Evolutionary conservation across 1,139 yeast genomes (phyloP).

Genomic region (Yamadazyma pseudoaaseri): DNA sequence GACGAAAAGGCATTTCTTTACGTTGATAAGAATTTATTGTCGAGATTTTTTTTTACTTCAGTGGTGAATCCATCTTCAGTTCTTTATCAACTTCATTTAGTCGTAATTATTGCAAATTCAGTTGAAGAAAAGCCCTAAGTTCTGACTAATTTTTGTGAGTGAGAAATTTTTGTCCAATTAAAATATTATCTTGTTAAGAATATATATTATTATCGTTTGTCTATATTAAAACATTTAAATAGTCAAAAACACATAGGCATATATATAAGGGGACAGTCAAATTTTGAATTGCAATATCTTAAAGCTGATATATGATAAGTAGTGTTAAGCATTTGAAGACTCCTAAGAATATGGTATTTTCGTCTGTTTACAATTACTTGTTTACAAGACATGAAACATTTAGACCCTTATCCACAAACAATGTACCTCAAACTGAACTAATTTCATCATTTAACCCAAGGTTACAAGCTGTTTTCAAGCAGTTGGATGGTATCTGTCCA

Average conservation of each 20-base stretch:
- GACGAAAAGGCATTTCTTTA: neutral
- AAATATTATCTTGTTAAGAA: neutral
- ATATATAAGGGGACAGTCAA: neutral
- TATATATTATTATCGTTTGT: neutral
- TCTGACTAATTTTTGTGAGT: neutral
- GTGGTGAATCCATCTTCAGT: no score
- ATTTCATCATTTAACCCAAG: slow-evolving; percentile 44
- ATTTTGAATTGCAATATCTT: neutral
- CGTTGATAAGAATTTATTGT: neutral
- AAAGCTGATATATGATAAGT: slow-evolving; percentile 1
- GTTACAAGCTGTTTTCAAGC: slow-evolving; percentile 48
- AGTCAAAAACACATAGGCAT: neutral
- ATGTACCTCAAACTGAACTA: slow-evolving; percentile 6
- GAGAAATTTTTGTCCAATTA: neutral
- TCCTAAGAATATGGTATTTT: slow-evolving; percentile 3
- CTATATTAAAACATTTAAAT: neutral
- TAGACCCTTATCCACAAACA: slow-evolving; percentile 6
- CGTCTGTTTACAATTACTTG: slow-evolving; percentile 11
- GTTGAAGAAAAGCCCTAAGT: no score
- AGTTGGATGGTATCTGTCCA: slow-evolving; percentile 68
- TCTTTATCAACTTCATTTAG: no score
- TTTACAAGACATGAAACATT: slow-evolving; percentile 8
- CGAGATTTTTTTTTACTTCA: slow-evolving; percentile 1
- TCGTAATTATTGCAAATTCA: no score
- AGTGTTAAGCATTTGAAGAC: neutral